These are phyloP conservation scores for Ogataea angusta DNA, from an alignment of 805 yeast species.

Conservation along the genomic window DNA sequence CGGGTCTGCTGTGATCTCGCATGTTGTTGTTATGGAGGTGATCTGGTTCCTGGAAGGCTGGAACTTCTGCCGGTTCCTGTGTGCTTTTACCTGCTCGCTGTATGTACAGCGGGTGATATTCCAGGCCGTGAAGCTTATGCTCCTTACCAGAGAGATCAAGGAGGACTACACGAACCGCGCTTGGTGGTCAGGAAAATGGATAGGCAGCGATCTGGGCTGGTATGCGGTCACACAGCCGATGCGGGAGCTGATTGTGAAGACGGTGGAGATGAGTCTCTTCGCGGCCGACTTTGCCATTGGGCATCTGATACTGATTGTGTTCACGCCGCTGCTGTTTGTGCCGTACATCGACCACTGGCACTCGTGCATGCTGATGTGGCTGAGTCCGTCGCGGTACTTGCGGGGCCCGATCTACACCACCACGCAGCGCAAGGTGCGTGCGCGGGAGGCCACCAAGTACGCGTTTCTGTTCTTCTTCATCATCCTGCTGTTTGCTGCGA, in stretches of 20 bases:
- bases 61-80: slow-evolving; percentile 37
- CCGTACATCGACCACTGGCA: slow-evolving; percentile 50
- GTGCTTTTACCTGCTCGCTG: slow-evolving; percentile 38
- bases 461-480: slow-evolving; percentile 43
- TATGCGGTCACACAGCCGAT: slow-evolving; percentile 40
- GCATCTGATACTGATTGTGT: slow-evolving; percentile 37
- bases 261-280: slow-evolving; percentile 43
- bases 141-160: slow-evolving; percentile 41
- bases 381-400: slow-evolving; percentile 37
- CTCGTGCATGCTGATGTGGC: slow-evolving; percentile 48
- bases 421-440: slow-evolving; percentile 38
- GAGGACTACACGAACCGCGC: slow-evolving; percentile 41
- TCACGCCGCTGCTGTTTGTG: slow-evolving; percentile 40
- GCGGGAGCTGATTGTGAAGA: slow-evolving; percentile 45
- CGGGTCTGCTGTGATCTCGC: slow-evolving; percentile 32
- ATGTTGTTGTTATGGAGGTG: slow-evolving; percentile 35
- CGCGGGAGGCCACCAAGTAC: slow-evolving; percentile 42
- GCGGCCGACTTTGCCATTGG: slow-evolving; percentile 47
- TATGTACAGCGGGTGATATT: slow-evolving; percentile 37
- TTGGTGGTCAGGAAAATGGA: slow-evolving; percentile 58
- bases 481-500: slow-evolving; percentile 36
- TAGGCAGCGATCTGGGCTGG: slow-evolving; percentile 37
- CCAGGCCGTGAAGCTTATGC: slow-evolving; percentile 31
- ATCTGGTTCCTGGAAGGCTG: slow-evolving; percentile 42
- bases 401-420: slow-evolving; percentile 39